These are phyloP conservation scores for Gossypium arboreum DNA, from an alignment of 345 rosid genomes.

Conservation along the genomic window DNA sequence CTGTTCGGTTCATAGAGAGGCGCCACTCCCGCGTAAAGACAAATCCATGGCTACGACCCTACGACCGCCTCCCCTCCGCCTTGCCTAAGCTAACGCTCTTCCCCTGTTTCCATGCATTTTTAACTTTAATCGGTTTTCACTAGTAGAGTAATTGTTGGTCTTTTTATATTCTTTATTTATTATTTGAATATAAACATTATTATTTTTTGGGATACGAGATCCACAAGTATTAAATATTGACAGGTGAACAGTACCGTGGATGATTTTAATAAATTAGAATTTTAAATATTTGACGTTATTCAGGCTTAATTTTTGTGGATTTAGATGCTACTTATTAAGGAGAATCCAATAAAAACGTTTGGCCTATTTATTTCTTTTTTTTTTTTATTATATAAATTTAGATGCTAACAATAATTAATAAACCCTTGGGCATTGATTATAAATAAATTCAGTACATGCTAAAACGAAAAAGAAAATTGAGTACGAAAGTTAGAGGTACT, in stretches of 20 bases:
- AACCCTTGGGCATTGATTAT: background rate
- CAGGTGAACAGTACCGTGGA: background rate
- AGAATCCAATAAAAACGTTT: background rate
- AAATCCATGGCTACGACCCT: background rate
- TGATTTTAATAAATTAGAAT: too few relatives aligned
- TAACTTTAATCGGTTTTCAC: background rate
- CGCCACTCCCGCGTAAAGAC: background rate
- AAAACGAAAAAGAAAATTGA: background rate
- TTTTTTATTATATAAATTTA: background rate
- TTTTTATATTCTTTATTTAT: background rate
- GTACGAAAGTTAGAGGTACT: background rate
- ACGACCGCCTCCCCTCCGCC: background rate
- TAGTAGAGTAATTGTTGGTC: background rate
- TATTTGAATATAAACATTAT: background rate
- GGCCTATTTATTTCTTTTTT: too few relatives aligned
- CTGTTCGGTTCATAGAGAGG: constrained; percentile 5
- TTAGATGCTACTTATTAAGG: too few relatives aligned
- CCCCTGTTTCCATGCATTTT: background rate
- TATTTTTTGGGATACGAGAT: constrained; percentile 1
- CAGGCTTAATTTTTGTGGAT: too few relatives aligned
- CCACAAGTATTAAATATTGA: background rate
- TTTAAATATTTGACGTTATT: too few relatives aligned
- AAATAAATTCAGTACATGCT: background rate
- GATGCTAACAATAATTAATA: too few relatives aligned
- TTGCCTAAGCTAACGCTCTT: background rate